Conservation (phyloP, 441 rosid species). For the Biscutella laevigata region DNA sequence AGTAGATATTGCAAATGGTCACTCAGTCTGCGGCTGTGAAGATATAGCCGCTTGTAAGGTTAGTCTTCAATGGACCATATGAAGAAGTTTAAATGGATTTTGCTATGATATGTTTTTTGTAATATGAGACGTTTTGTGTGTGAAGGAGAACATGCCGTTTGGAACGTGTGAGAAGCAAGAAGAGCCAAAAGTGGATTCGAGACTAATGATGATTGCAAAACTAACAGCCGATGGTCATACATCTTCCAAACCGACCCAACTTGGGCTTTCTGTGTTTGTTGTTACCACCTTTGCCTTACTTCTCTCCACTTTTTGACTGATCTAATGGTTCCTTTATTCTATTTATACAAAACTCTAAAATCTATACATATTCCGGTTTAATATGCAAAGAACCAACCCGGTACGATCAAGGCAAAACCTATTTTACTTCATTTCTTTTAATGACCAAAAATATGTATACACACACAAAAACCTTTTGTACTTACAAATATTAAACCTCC, state of each 20-base stretch:
- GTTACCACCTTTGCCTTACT: slow-evolving; percentile 9
- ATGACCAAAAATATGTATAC: too few species aligned
- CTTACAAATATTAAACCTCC: too few species aligned
- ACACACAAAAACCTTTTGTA: too few species aligned
- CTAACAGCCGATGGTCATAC: slow-evolving; percentile 22
- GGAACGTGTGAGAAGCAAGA: slow-evolving; percentile 25
- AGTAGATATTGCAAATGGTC: slow-evolving; percentile 43
- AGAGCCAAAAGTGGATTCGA: slow-evolving; percentile 17
- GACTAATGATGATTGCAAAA: slow-evolving; percentile 22
- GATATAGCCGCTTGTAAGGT: slow-evolving; percentile 37
- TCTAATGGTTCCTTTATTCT: slow-evolving; percentile 1
- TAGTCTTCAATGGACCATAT: neutral
- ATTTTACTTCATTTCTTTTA: neutral
- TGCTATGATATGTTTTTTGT: neutral
- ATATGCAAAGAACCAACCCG: neutral
- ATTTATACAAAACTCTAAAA: neutral
- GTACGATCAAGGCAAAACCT: neutral
- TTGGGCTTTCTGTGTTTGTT: slow-evolving; percentile 30
- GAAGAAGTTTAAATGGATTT: neutral
- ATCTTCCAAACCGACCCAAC: slow-evolving; percentile 29
- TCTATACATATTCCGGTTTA: neutral
- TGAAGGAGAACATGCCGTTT: slow-evolving; percentile 24
- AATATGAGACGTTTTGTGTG: neutral
- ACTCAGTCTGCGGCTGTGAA: slow-evolving; percentile 42
- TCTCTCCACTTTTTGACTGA: slow-evolving; percentile 14